Evolutionary conservation across 2,329 filamentous ascomycete species (phyloP), one percentile per base, ranked within the genome.

Genomic region (Curvularia verruculosa): DNA sequence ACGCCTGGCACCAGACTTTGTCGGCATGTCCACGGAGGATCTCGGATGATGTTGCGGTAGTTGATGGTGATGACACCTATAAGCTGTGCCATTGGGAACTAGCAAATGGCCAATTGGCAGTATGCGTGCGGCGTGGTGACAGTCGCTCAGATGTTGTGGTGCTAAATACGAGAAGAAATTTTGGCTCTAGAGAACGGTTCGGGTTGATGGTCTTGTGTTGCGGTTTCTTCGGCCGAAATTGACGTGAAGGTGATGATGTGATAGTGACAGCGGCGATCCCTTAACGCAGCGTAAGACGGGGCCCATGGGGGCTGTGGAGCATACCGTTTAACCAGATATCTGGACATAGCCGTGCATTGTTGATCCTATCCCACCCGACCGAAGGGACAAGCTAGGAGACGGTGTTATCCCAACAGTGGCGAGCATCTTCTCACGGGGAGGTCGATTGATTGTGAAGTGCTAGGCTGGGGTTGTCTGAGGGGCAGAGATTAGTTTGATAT

Each of bases 281-380:
- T n/a, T 29, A 36, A 36, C 39, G 15, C 21, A 49, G 29, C 18
- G 23, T 5, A 18, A 21, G 26, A 37, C 21, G 39, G 28, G 23
- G 28, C 59, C 65, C 65, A 55, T 58, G 63, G 63, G 59, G 59
- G 15, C 47, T 52, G 29, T 58, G 58, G 31, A 36, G 47, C 39
- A 37, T 19, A 58, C 52, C 54, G 49, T 56, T 58, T 37, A 40
- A 56, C 50, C 59, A 60, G 50, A 23, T n/a, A 9, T 19, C 49
- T 47, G 60, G 56, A 58, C 40, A 45, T 43, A 44, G 28, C 58
- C 49, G 54, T 57, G 50, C 46, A 37, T 45, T 43, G 54, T 29
- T 41, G 36, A 54, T 59, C 23, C 31, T 19, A 4, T 13, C 9
- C n/a, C 9, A 19, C 23, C 41, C 41, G 24, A 29, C 18, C 1